Evolutionary conservation across 768 basidiomycete species (phyloP).

Genomic region (Panaeolus papilionaceus): DNA sequence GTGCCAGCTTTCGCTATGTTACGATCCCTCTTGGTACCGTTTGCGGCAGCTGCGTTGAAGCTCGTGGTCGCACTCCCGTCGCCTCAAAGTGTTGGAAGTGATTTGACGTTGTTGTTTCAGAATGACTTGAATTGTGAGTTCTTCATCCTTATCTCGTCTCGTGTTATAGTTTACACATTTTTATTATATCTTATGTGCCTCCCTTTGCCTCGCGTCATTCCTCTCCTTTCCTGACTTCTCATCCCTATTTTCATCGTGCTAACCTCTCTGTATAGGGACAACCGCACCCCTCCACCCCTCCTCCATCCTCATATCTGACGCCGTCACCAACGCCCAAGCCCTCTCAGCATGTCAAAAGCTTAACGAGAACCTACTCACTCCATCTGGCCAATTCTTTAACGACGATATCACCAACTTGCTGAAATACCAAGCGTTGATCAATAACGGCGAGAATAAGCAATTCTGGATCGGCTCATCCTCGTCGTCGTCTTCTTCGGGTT

Average conservation of each 20-base stretch:
- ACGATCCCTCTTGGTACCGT: not conserved
- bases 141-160: not conserved
- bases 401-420: conserved; percentile 26
- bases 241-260: no score
- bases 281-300: conserved; percentile 29
- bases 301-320: conserved; percentile 26
- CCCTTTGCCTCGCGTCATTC: no score
- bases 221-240: no score
- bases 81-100: conserved; percentile 24
- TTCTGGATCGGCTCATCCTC: conserved; percentile 27
- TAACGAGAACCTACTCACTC: conserved; percentile 30
- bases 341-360: conserved; percentile 26
- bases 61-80: not conserved
- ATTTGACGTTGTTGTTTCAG: conserved; percentile 38
- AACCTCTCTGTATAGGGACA: conserved; percentile 23
- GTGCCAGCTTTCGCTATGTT: not conserved
- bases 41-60: not conserved
- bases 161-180: not conserved
- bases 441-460: conserved; percentile 16
- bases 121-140: conserved; percentile 40
- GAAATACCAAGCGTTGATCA: conserved; percentile 23
- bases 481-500: not conserved
- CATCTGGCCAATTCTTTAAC: conserved; percentile 27
- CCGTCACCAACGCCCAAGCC: conserved; percentile 23
- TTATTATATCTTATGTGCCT: not conserved